Conservation (phyloP, 306 rosid species). For the Sindora glabra region DNA sequence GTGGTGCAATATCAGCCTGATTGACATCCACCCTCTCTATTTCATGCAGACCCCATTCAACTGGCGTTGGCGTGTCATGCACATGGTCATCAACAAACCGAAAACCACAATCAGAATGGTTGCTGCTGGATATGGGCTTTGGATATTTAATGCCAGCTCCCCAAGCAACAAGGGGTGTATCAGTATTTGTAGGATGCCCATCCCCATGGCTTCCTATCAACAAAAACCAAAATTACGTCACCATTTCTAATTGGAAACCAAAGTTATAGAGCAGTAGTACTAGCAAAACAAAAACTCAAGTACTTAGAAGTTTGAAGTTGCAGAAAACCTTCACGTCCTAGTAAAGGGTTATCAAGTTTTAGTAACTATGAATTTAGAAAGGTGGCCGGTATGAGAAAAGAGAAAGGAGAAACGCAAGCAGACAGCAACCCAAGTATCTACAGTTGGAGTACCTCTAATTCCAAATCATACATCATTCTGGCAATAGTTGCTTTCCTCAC, state of each 20-base stretch:
- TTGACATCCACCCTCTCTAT: constrained; percentile 90
- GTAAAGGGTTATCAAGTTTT: constrained; percentile 1
- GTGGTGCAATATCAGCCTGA: constrained; percentile 92
- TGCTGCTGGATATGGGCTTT: constrained; percentile 54
- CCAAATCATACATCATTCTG: not conserved
- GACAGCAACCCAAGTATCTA: not conserved
- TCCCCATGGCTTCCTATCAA: constrained; percentile 85
- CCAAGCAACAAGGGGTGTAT: constrained; percentile 93
- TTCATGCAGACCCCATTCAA: constrained; percentile 73
- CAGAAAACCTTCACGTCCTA: not conserved
- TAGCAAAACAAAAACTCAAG: constrained; percentile 1
- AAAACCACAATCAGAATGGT: constrained; percentile 61
- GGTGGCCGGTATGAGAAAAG: not conserved
- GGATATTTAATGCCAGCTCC: constrained; percentile 88
- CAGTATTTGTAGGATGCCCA: constrained; percentile 91
- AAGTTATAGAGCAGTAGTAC: not conserved
- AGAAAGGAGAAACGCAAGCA: not conserved
- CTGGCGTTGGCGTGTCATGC: constrained; percentile 73
- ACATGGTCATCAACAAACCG: constrained; percentile 75
- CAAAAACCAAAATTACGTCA: constrained; percentile 10
- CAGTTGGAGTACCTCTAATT: too few relatives aligned
- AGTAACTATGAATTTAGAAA: not conserved
- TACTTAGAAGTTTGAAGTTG: not conserved
- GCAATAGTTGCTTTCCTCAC: not conserved
- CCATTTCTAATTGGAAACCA: constrained; percentile 4